Conservation (phyloP, 495 filamentous ascomycete genomes). For the Podospora australis region DNA sequence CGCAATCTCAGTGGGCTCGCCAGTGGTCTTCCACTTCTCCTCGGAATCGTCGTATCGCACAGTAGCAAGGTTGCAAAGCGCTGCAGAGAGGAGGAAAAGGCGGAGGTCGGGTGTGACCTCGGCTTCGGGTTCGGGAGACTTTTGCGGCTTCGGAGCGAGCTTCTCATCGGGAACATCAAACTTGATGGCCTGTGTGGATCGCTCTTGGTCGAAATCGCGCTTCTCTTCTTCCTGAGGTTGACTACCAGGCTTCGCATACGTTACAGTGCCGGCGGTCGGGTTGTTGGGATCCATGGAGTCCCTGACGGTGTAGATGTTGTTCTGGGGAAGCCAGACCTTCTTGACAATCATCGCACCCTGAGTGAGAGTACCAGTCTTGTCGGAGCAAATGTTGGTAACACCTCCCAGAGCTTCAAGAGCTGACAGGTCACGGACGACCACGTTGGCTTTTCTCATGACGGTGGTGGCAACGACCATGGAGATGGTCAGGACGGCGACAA, state of each 20-base stretch:
- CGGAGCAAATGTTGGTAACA: constrained; percentile 83
- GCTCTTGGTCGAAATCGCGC: constrained; percentile 45
- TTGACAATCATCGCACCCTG: constrained; percentile 72
- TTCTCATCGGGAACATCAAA: constrained; percentile 48
- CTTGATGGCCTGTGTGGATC: constrained; percentile 46
- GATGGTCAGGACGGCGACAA: constrained; percentile 65
- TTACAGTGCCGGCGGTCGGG: constrained; percentile 46
- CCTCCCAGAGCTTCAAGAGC: constrained; percentile 79
- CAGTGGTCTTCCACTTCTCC: constrained; percentile 63
- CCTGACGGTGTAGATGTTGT: constrained; percentile 50
- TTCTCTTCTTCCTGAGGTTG: constrained; percentile 24
- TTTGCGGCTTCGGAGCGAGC: constrained; percentile 16
- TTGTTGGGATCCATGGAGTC: constrained; percentile 53
- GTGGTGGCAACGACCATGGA: constrained; percentile 74
- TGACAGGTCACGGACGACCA: constrained; percentile 69
- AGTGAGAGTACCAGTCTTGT: constrained; percentile 81
- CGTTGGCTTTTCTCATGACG: constrained; percentile 67
- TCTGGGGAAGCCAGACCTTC: constrained; percentile 70
- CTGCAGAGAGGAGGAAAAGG: constrained; percentile 60
- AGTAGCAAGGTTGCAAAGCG: constrained; percentile 71
- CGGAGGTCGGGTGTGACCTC: constrained; percentile 46
- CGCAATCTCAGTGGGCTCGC: constrained; percentile 80
- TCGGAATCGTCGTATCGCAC: constrained; percentile 53
- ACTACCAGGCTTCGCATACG: constrained; percentile 18
- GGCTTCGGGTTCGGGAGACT: constrained; percentile 19